phyloP scores from a whole-genome alignment of 2,329 filamentous ascomycete species.

The Cytospora paraplurivora region DNA sequence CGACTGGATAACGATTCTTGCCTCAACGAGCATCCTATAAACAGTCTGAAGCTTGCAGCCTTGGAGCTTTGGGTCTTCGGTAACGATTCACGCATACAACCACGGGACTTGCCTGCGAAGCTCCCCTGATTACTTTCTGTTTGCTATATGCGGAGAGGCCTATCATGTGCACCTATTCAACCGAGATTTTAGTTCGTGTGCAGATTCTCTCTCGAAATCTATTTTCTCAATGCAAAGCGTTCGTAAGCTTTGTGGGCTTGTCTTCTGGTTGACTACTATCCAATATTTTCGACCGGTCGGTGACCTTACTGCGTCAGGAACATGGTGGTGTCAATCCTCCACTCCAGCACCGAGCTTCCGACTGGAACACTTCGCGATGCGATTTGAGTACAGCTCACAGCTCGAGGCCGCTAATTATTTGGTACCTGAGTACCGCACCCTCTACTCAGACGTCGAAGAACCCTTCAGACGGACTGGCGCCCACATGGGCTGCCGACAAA shows the following conservation, averaged over 20 bases:
- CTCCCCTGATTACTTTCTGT: background rate
- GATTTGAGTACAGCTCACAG: background rate
- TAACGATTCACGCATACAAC: background rate
- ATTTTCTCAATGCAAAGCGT: background rate
- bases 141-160: background rate
- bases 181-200: background rate
- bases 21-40: background rate
- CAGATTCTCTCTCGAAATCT: background rate
- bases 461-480: background rate
- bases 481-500: background rate
- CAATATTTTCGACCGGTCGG: background rate
- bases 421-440: background rate
- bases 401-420: background rate
- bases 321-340: background rate
- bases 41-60: background rate
- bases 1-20: too few species aligned
- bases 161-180: background rate
- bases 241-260: background rate
- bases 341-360: background rate
- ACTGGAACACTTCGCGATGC: background rate
- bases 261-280: background rate
- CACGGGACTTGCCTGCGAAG: background rate
- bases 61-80: background rate
- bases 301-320: background rate
- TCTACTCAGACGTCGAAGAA: background rate